Conservation (phyloP, 2,329 filamentous ascomycete species). For the Colletotrichum sp. region DNA sequence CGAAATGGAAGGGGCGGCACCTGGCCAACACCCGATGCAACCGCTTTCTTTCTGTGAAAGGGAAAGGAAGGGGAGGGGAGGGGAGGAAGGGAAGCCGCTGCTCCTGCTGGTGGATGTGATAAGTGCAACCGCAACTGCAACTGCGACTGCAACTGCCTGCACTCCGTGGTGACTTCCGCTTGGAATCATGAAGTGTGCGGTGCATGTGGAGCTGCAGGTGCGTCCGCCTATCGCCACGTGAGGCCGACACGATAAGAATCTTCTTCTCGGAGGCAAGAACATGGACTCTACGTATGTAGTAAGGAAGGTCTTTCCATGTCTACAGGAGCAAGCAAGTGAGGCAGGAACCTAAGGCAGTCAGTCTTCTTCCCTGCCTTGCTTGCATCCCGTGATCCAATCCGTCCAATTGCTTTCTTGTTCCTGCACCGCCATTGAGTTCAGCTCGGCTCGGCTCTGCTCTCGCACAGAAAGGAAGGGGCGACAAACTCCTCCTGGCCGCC, state of each 20-base stretch:
- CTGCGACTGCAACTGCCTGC: not conserved
- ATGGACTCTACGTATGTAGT: not conserved
- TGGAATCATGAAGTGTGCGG: not conserved
- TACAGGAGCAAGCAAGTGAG: not conserved
- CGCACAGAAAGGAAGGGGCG: not conserved
- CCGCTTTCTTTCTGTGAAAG: not conserved
- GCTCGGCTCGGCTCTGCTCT: not conserved
- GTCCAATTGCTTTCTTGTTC: not conserved
- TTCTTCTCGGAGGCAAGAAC: not conserved
- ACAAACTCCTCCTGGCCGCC: not conserved
- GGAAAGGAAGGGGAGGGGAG: not conserved
- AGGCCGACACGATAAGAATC: not conserved
- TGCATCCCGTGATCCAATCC: not conserved
- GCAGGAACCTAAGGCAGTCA: not conserved
- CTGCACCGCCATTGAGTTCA: not conserved
- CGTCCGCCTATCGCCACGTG: not conserved
- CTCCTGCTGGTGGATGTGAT: not conserved
- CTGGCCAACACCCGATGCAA: not conserved
- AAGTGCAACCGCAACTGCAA: not conserved
- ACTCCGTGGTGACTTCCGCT: not conserved
- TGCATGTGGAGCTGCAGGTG: not conserved
- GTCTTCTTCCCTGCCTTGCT: not conserved
- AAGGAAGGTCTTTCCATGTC: not conserved
- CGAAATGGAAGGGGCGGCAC: not conserved
- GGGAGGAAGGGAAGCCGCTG: not conserved